Percentiles rank a stretch among this genome's conserved stretches.
Conservation (phyloP, 2,329 filamentous ascomycete species). For the Ceratocystis ficicola region DNA sequence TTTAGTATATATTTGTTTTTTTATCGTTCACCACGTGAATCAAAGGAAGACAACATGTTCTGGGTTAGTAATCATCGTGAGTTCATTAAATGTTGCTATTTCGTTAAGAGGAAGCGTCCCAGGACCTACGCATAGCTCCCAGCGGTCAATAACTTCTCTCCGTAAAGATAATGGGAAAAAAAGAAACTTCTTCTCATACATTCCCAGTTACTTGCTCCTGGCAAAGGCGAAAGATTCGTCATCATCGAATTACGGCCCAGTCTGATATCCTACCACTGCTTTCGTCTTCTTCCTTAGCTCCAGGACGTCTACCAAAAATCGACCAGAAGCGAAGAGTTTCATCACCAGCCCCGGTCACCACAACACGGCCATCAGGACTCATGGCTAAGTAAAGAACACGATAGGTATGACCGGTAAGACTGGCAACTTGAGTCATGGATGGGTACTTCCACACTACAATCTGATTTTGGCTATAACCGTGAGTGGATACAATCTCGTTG, state of each 20-base stretch:
- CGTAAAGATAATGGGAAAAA: not conserved
- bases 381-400: slow-evolving; percentile 92
- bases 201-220: not conserved
- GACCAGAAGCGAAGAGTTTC: slow-evolving; percentile 97
- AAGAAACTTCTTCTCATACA: too few relatives aligned
- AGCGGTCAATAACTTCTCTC: not conserved
- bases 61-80: not conserved
- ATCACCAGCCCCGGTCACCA: slow-evolving; percentile 92
- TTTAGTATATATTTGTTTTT: not conserved
- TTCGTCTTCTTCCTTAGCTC: slow-evolving; percentile 56
- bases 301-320: slow-evolving; percentile 74
- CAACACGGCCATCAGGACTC: slow-evolving; percentile 86
- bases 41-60: not conserved
- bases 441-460: slow-evolving; percentile 99
- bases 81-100: slow-evolving; percentile 1
- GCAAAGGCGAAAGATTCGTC: not conserved
- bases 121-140: not conserved
- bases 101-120: not conserved
- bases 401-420: slow-evolving; percentile 90
- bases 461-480: slow-evolving; percentile 95
- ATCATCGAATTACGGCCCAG: slow-evolving; percentile 69
- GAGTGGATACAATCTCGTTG: slow-evolving; percentile 92
- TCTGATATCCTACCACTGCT: slow-evolving; percentile 53
- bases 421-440: slow-evolving; percentile 92
- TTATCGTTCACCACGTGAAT: not conserved